phyloP scores from a whole-genome alignment of 2,329 filamentous ascomycete genomes.

The Claviceps citrina region DNA sequence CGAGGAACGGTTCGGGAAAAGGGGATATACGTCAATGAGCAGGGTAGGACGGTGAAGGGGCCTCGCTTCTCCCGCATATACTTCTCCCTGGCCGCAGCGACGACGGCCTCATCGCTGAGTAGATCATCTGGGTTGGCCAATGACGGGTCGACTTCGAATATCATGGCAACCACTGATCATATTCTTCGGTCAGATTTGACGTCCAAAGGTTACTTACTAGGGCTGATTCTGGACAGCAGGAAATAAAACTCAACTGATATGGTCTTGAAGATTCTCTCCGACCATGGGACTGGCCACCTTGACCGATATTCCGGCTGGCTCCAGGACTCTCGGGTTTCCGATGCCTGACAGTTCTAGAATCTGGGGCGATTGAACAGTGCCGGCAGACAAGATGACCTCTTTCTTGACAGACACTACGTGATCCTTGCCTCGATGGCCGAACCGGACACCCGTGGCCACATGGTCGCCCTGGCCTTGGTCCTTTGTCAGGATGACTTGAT shows the following conservation, averaged over 20 bases:
- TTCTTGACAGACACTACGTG: conserved; percentile 23
- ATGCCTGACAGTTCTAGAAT: conserved; percentile 47
- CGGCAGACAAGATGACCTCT: conserved; percentile 45
- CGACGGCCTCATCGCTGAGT: conserved; percentile 13
- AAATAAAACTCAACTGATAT: conserved; percentile 14
- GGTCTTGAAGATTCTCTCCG: conserved; percentile 34
- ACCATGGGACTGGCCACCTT: conserved; percentile 28
- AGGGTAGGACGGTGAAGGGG: conserved; percentile 23
- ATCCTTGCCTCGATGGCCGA: conserved; percentile 22
- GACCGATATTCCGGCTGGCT: conserved; percentile 21
- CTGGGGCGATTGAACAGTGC: conserved; percentile 40
- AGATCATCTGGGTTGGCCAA: conserved; percentile 27
- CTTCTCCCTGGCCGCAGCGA: conserved; percentile 19
- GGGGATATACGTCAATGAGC: conserved; percentile 28
- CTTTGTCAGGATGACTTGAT: conserved; percentile 15
- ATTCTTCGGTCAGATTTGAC: no score
- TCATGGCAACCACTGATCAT: conserved; percentile 20
- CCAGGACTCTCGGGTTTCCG: conserved; percentile 26
- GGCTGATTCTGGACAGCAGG: background rate
- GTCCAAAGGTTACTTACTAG: no score
- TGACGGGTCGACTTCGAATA: conserved; percentile 30
- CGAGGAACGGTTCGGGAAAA: conserved; percentile 18
- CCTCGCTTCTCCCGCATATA: conserved; percentile 18
- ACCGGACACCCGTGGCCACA: conserved; percentile 19
- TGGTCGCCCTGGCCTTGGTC: conserved; percentile 4